Evolutionary conservation across 495 filamentous ascomycete species (phyloP).

Genomic region (Penicillium riverlandense): DNA sequence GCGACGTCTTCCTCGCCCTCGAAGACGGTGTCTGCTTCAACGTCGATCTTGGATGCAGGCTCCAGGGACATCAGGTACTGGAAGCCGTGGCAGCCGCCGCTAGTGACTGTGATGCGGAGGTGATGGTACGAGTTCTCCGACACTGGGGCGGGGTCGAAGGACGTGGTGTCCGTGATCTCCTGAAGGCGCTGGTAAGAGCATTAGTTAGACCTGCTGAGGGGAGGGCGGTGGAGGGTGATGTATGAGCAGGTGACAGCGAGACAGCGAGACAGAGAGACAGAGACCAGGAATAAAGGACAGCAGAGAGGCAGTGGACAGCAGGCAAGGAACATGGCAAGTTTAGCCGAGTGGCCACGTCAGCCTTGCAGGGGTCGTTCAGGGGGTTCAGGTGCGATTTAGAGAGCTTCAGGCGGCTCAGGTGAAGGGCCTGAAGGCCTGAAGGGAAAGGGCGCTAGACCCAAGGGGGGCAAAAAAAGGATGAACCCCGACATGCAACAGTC

Average conservation of each 20-base stretch:
- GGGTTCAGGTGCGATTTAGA: too few relatives aligned
- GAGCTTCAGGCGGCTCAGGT: too few relatives aligned
- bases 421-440: too few relatives aligned
- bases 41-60: conserved; percentile 46
- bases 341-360: too few relatives aligned
- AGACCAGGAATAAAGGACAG: too few relatives aligned
- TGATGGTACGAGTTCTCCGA: conserved; percentile 76
- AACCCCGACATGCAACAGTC: conserved; percentile 40
- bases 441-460: too few relatives aligned
- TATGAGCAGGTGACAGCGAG: background rate
- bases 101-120: conserved; percentile 83
- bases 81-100: conserved; percentile 94
- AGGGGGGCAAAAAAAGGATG: conserved; percentile 4
- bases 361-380: too few relatives aligned
- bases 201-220: conserved; percentile 9
- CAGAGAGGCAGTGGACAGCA: too few relatives aligned
- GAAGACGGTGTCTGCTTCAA: conserved; percentile 70
- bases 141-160: conserved; percentile 38
- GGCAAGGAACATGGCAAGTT: too few relatives aligned
- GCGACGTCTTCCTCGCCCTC: conserved; percentile 25
- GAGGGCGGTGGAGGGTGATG: too few relatives aligned
- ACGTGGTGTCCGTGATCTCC: conserved; percentile 41
- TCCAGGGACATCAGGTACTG: conserved; percentile 92
- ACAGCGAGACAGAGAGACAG: too few relatives aligned
- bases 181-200: conserved; percentile 52